Percentiles rank a stretch among this genome's conserved stretches.
phyloP scores from a whole-genome alignment of 164 flowering plant species.

The Taxillus chinensis region DNA sequence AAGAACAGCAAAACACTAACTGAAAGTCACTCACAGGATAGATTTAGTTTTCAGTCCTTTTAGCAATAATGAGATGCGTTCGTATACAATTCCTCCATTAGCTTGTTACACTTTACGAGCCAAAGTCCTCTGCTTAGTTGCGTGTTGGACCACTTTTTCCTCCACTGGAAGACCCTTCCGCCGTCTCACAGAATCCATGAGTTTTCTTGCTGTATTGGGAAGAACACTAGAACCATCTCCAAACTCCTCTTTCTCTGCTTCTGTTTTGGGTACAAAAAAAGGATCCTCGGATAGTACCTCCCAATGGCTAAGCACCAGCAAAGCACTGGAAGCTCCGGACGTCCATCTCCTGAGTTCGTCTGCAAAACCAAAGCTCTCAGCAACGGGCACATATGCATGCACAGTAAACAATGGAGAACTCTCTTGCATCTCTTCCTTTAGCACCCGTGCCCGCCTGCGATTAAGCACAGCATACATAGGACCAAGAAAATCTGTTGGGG shows the following conservation, averaged over 20 bases:
- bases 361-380: slow-evolving; percentile 86
- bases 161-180: slow-evolving; percentile 88
- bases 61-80: not conserved
- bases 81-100: not conserved
- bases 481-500: slow-evolving; percentile 71
- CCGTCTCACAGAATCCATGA: slow-evolving; percentile 79
- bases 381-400: slow-evolving; percentile 81
- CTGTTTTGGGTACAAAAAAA: slow-evolving; percentile 88
- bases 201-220: slow-evolving; percentile 82
- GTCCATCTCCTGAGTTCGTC: slow-evolving; percentile 55
- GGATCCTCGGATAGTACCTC: slow-evolving; percentile 80
- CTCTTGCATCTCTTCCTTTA: slow-evolving; percentile 93
- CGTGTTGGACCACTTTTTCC: slow-evolving; percentile 90
- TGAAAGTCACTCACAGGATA: too few relatives aligned
- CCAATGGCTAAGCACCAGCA: slow-evolving; percentile 86
- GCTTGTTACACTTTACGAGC: slow-evolving; percentile 68
- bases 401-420: slow-evolving; percentile 84
- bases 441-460: slow-evolving; percentile 59
- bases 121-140: slow-evolving; percentile 87
- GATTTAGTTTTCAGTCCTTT: too few relatives aligned
- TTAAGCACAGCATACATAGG: slow-evolving; percentile 75
- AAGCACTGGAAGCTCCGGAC: slow-evolving; percentile 36
- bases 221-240: slow-evolving; percentile 89
- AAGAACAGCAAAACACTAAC: not conserved
- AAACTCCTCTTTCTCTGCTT: slow-evolving; percentile 88